Percentiles rank a stretch among this genome's conserved stretches.
These are phyloP conservation scores for Pythium vanterpoolii DNA, from an alignment of 352 stramenopile genomes.

Conservation along the genomic window DNA sequence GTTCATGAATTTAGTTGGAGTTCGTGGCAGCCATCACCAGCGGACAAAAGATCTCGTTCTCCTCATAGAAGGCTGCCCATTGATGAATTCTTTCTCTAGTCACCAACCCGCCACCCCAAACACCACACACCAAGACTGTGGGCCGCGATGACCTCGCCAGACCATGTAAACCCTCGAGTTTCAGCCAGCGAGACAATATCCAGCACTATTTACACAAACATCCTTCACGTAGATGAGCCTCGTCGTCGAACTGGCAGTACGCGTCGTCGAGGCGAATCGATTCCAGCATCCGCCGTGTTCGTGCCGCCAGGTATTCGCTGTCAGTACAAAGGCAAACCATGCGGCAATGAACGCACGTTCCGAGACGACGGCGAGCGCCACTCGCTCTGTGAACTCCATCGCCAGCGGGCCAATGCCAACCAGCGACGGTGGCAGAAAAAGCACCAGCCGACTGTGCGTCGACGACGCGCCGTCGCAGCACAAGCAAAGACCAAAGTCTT, in stretches of 20 bases:
- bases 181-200: no score
- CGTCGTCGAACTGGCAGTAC: neutral
- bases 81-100: no score
- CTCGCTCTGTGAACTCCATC: slow-evolving; percentile 44
- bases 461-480: neutral
- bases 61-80: no score
- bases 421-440: slow-evolving; percentile 28
- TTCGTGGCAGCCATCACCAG: no score
- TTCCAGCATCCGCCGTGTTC: no score
- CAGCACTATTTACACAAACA: neutral
- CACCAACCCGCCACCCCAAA: no score
- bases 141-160: no score
- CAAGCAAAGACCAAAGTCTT: neutral
- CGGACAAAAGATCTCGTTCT: no score
- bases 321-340: slow-evolving; percentile 45
- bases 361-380: slow-evolving; percentile 45
- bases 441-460: neutral
- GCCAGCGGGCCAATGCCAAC: slow-evolving; percentile 46
- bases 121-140: no score
- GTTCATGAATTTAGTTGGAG: no score
- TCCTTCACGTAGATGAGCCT: neutral
- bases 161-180: no score
- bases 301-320: slow-evolving; percentile 22
- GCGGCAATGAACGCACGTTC: slow-evolving; percentile 35
- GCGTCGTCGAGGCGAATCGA: no score